A percentile compares a stretch with the other conserved stretches of the same genome.
Conservation (phyloP, 441 rosid species). For the Pelargonium australe region DNA sequence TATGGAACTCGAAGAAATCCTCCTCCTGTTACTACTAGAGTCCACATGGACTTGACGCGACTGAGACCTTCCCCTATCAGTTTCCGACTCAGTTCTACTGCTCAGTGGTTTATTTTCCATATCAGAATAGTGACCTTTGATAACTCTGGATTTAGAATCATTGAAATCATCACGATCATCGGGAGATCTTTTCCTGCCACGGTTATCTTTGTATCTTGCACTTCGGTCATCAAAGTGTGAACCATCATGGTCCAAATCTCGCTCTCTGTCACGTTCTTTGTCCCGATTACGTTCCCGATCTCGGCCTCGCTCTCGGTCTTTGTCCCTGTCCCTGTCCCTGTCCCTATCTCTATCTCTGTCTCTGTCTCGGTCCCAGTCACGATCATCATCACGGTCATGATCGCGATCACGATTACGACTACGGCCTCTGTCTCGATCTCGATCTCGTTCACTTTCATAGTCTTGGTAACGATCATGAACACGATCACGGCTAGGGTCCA, state of each 20-base stretch:
- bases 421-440: slow-evolving; percentile 8
- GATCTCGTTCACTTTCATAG: slow-evolving; percentile 11
- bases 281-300: too few species aligned
- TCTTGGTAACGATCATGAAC: slow-evolving; percentile 29
- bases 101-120: slow-evolving; percentile 40
- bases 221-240: slow-evolving; percentile 45
- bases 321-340: slow-evolving; percentile 27
- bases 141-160: slow-evolving; percentile 48
- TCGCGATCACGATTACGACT: slow-evolving; percentile 31
- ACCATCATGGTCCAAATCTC: slow-evolving; percentile 39
- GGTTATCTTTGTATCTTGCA: slow-evolving; percentile 53
- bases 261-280: slow-evolving; percentile 36
- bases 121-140: slow-evolving; percentile 33
- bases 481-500: slow-evolving; percentile 10
- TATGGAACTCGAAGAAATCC: slow-evolving; percentile 51
- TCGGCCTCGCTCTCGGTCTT: slow-evolving; percentile 27
- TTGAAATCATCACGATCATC: slow-evolving; percentile 52
- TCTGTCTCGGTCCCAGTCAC: slow-evolving; percentile 20
- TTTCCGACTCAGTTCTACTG: slow-evolving; percentile 49
- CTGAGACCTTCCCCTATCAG: slow-evolving; percentile 60
- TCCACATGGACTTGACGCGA: slow-evolving; percentile 49
- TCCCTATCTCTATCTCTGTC: slow-evolving; percentile 36
- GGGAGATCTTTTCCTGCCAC: slow-evolving; percentile 68
- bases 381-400: slow-evolving; percentile 34
- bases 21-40: slow-evolving; percentile 34